Base-by-base conservation (phyloP, 1,284 basidiomycete genomes). In the Cutaneotrichosporon arboriforme region DNA sequence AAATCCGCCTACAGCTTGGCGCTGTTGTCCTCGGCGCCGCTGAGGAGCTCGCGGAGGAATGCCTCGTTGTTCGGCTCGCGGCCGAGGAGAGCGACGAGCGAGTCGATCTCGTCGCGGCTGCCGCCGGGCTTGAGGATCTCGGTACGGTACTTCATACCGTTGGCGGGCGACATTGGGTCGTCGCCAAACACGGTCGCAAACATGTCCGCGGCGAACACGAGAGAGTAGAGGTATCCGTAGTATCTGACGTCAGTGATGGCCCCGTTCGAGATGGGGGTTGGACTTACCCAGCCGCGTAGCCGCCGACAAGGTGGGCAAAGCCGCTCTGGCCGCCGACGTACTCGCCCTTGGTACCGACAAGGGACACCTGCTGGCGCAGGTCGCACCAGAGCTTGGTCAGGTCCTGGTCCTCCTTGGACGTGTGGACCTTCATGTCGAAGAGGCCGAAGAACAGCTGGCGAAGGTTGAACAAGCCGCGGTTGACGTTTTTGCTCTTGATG, bases 121-220 rank as follows among this genome's bases (percentile, higher is more conserved):
- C 57, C 57, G 23, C 57, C 57, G 14, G 54, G 54, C 23, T 46
- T 36, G 21, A 59, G 57, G 17, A 59, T 59, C 21, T 38, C 43
- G 23, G 50, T 45, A 42, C 57, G 57, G 54, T 59, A 59, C 50
- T 55, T 55, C 39, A 48, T 48, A n/a, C 57, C 57, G 38, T 39
- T 36, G 23, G 41, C 51, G 10, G 57, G 54, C 37, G 39, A 41
- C 54, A 59, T 55, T 13, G 57, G 54, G 33, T 50, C 51, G 26
- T 51, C 22, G 37, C 45, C 26, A 49, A 59, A 59, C 20, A 59
- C 49, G 7, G 57, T 52, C 51, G 50, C 53, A 34, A 55, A 59
- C 57, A 59, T 59, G 57, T 59, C 57, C n/a, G 57, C 51, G 0
- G 57, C 57, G 21, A 59, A 59, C 14, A 59, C 57, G 17, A 53